Conservation (phyloP, 148 eudicot species). For the Spergularia marina region DNA sequence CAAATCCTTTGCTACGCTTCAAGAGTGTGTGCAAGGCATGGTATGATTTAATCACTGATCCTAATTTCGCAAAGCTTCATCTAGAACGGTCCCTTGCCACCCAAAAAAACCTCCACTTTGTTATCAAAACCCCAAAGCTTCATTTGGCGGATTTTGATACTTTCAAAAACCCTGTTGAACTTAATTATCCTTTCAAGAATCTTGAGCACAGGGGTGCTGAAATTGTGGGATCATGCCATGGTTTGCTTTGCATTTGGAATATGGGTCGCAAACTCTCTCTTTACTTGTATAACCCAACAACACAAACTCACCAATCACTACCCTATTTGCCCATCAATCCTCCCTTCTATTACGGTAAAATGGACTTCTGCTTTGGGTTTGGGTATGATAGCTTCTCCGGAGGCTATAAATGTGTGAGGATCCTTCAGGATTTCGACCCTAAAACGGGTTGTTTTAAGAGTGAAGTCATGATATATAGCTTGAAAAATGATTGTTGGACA, state of each 20-base stretch:
- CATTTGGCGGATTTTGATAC: constrained; percentile 22
- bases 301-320: constrained; percentile 17
- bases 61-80: constrained; percentile 20
- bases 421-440: background rate
- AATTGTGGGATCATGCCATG: constrained; percentile 22
- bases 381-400: constrained; percentile 2
- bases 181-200: constrained; percentile 23
- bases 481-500: constrained; percentile 10
- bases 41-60: constrained; percentile 17
- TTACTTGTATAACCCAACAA: constrained; percentile 22
- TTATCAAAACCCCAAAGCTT: constrained; percentile 8
- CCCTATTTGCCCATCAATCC: constrained; percentile 8
- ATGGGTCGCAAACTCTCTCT: constrained; percentile 1
- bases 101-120: constrained; percentile 18
- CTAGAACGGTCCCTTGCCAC: constrained; percentile 8
- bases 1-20: constrained; percentile 12
- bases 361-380: constrained; percentile 17
- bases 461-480: constrained; percentile 27
- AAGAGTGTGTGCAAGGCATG: constrained; percentile 25
- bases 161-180: constrained; percentile 9
- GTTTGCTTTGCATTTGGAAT: constrained; percentile 19
- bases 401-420: constrained; percentile 27
- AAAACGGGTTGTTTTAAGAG: background rate
- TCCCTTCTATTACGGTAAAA: background rate
- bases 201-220: background rate